phyloP scores from a whole-genome alignment of 2,329 filamentous ascomycete genomes.

The Alternaria viburni region DNA sequence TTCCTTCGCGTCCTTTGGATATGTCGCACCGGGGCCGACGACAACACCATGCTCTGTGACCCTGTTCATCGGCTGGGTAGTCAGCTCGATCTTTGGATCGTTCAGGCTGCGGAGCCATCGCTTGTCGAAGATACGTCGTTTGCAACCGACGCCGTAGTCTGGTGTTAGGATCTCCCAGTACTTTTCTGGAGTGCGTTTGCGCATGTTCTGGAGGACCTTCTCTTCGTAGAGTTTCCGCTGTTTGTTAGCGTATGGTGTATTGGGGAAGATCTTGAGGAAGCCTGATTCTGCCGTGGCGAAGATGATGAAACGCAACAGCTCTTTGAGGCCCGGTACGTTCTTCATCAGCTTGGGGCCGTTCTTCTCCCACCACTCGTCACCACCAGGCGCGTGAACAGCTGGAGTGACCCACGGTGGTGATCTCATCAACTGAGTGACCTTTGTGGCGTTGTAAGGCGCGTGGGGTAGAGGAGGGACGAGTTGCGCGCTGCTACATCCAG shows the following conservation, averaged over 20 bases:
- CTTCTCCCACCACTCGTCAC: slow-evolving; percentile 54
- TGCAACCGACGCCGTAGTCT: slow-evolving; percentile 68
- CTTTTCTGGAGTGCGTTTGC: slow-evolving; percentile 59
- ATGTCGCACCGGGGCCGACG: slow-evolving; percentile 58
- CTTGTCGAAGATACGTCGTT: slow-evolving; percentile 66
- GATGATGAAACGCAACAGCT: slow-evolving; percentile 52
- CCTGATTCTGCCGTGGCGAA: slow-evolving; percentile 53
- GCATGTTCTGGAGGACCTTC: slow-evolving; percentile 57
- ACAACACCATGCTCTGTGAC: slow-evolving; percentile 59
- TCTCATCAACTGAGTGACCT: slow-evolving; percentile 66
- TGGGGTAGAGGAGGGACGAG: slow-evolving; percentile 60
- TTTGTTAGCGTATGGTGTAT: slow-evolving; percentile 45
- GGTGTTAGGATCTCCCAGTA: slow-evolving; percentile 68
- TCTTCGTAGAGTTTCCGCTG: slow-evolving; percentile 50
- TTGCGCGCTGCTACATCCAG: slow-evolving; percentile 64
- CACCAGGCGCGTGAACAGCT: slow-evolving; percentile 45
- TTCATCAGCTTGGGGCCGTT: slow-evolving; percentile 56
- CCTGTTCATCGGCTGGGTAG: slow-evolving; percentile 57
- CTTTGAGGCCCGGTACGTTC: slow-evolving; percentile 59
- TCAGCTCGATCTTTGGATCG: slow-evolving; percentile 60
- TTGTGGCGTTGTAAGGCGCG: slow-evolving; percentile 57
- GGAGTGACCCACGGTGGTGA: slow-evolving; percentile 64
- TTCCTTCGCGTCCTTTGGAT: slow-evolving; percentile 50
- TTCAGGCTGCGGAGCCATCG: slow-evolving; percentile 62
- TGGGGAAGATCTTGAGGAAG: slow-evolving; percentile 58